These are phyloP conservation scores for Chaetomium cochliodes DNA, from an alignment of 495 filamentous ascomycete species.

Conservation along the genomic window DNA sequence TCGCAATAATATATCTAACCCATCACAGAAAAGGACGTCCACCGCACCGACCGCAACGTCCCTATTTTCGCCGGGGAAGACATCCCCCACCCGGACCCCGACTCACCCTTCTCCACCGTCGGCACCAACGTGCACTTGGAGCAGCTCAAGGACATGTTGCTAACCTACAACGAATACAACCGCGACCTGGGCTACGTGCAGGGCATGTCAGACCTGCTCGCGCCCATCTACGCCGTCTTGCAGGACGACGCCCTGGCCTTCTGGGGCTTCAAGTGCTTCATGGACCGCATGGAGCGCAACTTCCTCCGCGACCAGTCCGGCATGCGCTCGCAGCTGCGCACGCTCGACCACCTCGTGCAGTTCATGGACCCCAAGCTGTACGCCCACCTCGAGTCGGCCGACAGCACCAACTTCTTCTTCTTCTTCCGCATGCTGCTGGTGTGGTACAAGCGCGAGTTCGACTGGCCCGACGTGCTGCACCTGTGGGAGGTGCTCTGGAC, in stretches of 20 bases:
- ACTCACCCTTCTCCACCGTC: constrained; percentile 85
- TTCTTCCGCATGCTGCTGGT: constrained; percentile 98
- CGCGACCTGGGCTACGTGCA: constrained; percentile 92
- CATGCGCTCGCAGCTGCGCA: constrained; percentile 87
- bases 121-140: constrained; percentile 98
- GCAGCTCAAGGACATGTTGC: constrained; percentile 97
- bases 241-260: constrained; percentile 97
- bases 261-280: constrained; percentile 94
- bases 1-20: neutral
- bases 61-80: constrained; percentile 95
- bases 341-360: constrained; percentile 88
- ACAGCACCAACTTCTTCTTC: constrained; percentile 98
- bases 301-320: constrained; percentile 94
- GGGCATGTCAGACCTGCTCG: constrained; percentile 96
- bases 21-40: constrained; percentile 88
- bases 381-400: constrained; percentile 80
- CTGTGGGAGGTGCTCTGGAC: constrained; percentile 97
- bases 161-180: constrained; percentile 98
- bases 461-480: constrained; percentile 78
- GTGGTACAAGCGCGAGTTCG: constrained; percentile 97
- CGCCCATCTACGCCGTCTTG: constrained; percentile 93
- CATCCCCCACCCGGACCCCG: constrained; percentile 95
- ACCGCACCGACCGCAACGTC: constrained; percentile 90
- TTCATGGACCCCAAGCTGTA: constrained; percentile 96
- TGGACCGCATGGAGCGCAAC: constrained; percentile 97